These are phyloP conservation scores for Cyberlindnera maritima DNA, from an alignment of 805 yeast species.

Conservation along the genomic window DNA sequence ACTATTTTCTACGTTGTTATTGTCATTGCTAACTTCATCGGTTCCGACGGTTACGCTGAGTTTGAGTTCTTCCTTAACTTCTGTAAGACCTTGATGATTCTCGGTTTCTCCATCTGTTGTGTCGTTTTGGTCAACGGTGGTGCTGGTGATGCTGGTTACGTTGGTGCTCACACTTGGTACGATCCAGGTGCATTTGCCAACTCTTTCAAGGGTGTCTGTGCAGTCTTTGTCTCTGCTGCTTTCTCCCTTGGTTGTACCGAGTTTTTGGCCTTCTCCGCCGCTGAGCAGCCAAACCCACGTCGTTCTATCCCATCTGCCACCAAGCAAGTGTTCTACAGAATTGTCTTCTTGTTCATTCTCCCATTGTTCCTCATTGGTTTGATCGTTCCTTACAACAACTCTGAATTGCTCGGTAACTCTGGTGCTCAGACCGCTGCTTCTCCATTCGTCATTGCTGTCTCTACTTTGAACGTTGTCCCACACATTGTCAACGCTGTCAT, in stretches of 20 bases:
- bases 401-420: slow-evolving; percentile 46
- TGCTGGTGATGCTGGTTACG: slow-evolving; percentile 49
- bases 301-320: slow-evolving; percentile 61
- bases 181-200: slow-evolving; percentile 49
- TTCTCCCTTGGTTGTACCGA: slow-evolving; percentile 69
- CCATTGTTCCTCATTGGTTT: slow-evolving; percentile 54
- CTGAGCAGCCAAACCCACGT: slow-evolving; percentile 60
- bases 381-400: slow-evolving; percentile 56
- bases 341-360: slow-evolving; percentile 54
- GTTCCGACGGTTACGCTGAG: slow-evolving; percentile 69
- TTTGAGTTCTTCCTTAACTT: slow-evolving; percentile 57
- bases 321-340: slow-evolving; percentile 64
- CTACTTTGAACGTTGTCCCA: slow-evolving; percentile 60
- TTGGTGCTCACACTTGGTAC: slow-evolving; percentile 60
- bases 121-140: slow-evolving; percentile 59
- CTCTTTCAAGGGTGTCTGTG: slow-evolving; percentile 60
- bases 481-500: slow-evolving; percentile 74
- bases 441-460: slow-evolving; percentile 73
- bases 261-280: slow-evolving; percentile 62
- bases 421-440: slow-evolving; percentile 59
- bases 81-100: slow-evolving; percentile 54
- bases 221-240: slow-evolving; percentile 59
- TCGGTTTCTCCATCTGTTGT: slow-evolving; percentile 56
- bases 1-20: slow-evolving; percentile 52
- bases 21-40: slow-evolving; percentile 50